Conservation (phyloP, 2,329 filamentous ascomycete genomes). For the Phaeosphaeriaceae sp. region DNA sequence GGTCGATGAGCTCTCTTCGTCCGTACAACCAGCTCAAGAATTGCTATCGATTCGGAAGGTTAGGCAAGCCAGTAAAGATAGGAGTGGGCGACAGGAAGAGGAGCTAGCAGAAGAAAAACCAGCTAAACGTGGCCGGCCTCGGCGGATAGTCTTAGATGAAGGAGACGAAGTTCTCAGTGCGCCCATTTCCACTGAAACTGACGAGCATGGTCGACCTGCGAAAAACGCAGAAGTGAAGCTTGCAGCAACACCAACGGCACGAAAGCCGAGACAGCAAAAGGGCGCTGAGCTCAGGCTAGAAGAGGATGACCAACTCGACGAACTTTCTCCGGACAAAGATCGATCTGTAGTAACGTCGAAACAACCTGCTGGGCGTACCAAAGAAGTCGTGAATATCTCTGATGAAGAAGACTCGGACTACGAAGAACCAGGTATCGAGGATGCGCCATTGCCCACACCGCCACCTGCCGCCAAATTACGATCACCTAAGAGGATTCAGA, state of each 20-base stretch:
- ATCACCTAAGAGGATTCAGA: constrained; percentile 19
- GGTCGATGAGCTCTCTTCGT: constrained; percentile 27
- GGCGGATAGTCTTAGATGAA: constrained; percentile 1
- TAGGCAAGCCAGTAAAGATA: constrained; percentile 1
- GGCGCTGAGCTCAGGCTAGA: constrained; percentile 7
- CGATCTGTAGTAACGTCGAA: constrained; percentile 5
- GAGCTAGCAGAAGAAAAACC: neutral
- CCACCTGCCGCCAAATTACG: constrained; percentile 13
- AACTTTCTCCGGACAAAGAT: constrained; percentile 27
- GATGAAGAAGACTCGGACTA: constrained; percentile 25
- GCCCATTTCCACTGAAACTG: neutral
- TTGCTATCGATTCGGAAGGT: constrained; percentile 4
- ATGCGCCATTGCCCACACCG: constrained; percentile 17
- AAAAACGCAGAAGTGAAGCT: neutral
- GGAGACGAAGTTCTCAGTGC: neutral
- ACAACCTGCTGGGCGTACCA: constrained; percentile 2
- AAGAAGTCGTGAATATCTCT: constrained; percentile 17
- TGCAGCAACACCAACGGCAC: constrained; percentile 19
- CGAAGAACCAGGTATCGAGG: constrained; percentile 22
- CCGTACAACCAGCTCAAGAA: constrained; percentile 11
- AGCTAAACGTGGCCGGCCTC: constrained; percentile 13
- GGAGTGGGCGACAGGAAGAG: neutral
- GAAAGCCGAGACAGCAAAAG: constrained; percentile 15
- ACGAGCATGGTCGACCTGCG: neutral
- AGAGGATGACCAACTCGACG: constrained; percentile 19